Percentiles rank a stretch among this genome's conserved stretches.
Evolutionary conservation across 495 filamentous ascomycete genomes (phyloP).

Genomic region (Lichina pygmaea): DNA sequence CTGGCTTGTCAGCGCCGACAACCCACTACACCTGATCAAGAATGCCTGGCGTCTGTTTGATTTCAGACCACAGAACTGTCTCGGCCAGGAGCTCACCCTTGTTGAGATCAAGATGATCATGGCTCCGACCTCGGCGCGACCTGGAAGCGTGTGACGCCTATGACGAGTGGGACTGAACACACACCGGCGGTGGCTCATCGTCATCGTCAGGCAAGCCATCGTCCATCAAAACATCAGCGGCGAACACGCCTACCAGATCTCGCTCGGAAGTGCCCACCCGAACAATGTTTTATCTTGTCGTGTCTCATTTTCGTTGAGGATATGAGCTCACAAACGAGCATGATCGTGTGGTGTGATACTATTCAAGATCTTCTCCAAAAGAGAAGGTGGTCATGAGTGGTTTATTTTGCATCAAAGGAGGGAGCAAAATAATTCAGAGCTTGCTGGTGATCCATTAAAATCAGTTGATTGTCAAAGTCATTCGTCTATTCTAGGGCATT

Average conservation of each 20-base stretch:
- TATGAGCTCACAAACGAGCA: too few relatives aligned
- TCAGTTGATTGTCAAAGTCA: too few relatives aligned
- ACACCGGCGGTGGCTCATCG: too few relatives aligned
- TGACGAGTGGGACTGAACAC: slow-evolving; percentile 14
- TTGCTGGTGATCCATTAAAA: too few relatives aligned
- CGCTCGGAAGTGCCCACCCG: slow-evolving; percentile 4
- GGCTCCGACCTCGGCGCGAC: slow-evolving; percentile 16
- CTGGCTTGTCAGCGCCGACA: slow-evolving; percentile 11
- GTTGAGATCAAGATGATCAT: slow-evolving; percentile 19
- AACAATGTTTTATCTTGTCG: slow-evolving; percentile 4
- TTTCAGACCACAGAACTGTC: slow-evolving; percentile 22
- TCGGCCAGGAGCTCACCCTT: slow-evolving; percentile 25
- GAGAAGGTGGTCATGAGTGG: too few relatives aligned
- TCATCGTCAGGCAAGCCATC: slow-evolving; percentile 1
- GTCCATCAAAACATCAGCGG: slow-evolving; percentile 9
- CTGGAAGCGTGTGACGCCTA: slow-evolving; percentile 22
- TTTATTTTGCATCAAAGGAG: too few relatives aligned
- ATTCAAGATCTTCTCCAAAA: too few relatives aligned
- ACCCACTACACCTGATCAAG: slow-evolving; percentile 14
- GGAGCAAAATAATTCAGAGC: too few relatives aligned
- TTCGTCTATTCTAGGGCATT: too few relatives aligned
- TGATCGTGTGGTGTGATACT: too few relatives aligned
- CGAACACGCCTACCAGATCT: slow-evolving; percentile 10
- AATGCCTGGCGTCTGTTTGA: slow-evolving; percentile 25
- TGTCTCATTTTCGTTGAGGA: not conserved